A percentile compares a stretch with the other conserved stretches of the same genome.
phyloP scores from a whole-genome alignment of 352 stramenopile genomes.

The Phytophthora fragariaefolia region DNA sequence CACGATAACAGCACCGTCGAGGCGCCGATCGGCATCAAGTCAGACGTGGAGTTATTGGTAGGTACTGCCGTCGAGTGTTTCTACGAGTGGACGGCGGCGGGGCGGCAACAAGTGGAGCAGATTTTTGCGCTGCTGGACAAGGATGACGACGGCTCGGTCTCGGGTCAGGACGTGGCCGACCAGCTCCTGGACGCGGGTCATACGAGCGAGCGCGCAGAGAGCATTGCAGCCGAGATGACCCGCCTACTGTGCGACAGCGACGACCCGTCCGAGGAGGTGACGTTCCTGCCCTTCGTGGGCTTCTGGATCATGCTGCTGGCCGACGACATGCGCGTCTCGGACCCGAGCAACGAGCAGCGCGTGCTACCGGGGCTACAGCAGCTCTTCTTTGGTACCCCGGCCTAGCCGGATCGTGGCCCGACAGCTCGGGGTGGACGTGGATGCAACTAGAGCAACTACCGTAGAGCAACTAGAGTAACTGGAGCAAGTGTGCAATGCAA shows the following conservation, averaged over 20 bases:
- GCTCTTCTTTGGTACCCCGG: constrained; percentile 45
- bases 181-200: constrained; percentile 51
- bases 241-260: constrained; percentile 49
- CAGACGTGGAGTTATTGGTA: constrained; percentile 60
- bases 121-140: constrained; percentile 57
- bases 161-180: constrained; percentile 46
- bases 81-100: constrained; percentile 45
- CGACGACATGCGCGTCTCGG: constrained; percentile 46
- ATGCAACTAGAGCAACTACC: not conserved
- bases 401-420: constrained; percentile 2
- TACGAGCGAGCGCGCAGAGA: constrained; percentile 31
- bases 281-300: constrained; percentile 55
- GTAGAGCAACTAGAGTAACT: not conserved
- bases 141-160: constrained; percentile 60
- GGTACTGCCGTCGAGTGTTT: constrained; percentile 55
- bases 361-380: constrained; percentile 44
- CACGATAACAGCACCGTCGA: constrained; percentile 37
- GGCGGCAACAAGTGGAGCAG: constrained; percentile 39
- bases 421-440: not conserved
- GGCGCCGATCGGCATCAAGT: constrained; percentile 52
- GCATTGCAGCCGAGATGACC: constrained; percentile 50
- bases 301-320: constrained; percentile 66
- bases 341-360: constrained; percentile 47
- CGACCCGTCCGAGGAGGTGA: constrained; percentile 60
- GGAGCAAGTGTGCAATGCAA: too few relatives aligned